These are phyloP conservation scores for Carex arenaria DNA, from an alignment of 202 grass and related monocot genomes.

Conservation along the genomic window DNA sequence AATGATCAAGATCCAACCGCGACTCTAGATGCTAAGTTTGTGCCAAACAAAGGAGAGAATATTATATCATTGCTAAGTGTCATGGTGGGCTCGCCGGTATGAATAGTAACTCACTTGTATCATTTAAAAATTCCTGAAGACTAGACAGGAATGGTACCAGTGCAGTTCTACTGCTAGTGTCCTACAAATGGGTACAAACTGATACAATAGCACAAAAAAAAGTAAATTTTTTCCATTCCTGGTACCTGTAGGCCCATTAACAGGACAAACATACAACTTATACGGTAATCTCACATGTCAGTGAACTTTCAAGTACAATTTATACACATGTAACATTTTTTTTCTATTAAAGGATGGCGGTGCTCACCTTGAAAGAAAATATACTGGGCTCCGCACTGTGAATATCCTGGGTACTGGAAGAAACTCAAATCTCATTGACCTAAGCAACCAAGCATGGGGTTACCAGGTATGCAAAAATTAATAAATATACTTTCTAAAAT, in stretches of 20 bases:
- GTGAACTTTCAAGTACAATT: background rate
- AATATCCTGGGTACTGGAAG: conserved; percentile 30
- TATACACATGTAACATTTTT: background rate
- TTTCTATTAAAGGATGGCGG: conserved; percentile 47
- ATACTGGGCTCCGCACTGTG: conserved; percentile 49
- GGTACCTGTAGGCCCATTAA: background rate
- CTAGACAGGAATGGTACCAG: background rate
- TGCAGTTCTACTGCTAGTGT: background rate
- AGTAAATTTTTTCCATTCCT: background rate
- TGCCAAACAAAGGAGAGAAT: conserved; percentile 49
- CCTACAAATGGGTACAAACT: background rate
- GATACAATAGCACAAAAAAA: background rate
- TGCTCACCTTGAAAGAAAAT: conserved; percentile 58
- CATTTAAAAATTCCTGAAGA: background rate
- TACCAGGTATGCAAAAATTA: conserved; percentile 56
- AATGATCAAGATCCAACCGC: conserved; percentile 33
- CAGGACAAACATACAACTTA: background rate
- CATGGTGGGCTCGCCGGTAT: conserved; percentile 92
- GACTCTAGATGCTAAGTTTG: conserved; percentile 39
- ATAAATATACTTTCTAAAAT: conserved; percentile 20
- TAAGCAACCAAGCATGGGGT: conserved; percentile 54
- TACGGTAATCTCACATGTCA: background rate
- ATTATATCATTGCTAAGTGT: conserved; percentile 74
- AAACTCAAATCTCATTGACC: conserved; percentile 20
- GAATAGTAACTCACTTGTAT: conserved; percentile 24